Base-by-base conservation (phyloP, 139 green algal genomes). In the Asterochloris sp. region DNA sequence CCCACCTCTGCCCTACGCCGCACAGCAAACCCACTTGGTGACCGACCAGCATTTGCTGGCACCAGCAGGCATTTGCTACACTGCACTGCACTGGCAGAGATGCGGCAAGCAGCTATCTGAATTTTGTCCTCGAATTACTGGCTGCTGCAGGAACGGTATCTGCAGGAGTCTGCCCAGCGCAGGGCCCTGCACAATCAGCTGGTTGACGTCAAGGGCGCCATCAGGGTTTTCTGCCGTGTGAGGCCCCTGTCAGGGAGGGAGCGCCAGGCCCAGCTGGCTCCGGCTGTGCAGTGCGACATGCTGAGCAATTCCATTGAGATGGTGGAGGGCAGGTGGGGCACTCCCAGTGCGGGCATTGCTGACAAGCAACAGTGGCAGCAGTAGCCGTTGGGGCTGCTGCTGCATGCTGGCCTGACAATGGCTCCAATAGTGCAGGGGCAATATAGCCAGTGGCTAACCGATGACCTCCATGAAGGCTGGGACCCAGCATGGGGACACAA, bases 171-270 rank as follows among this genome's bases (percentile, higher is more conserved):
- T 15, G 79, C 71, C 26, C 62, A 87, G 76, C 61, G 84, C 27
- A 68, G 77, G 68, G 66, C 74, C 12, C 84, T 87, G 68, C 84
- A 87, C 79, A 87, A 87, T 69, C 78, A 80, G 67, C 62, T 87
- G 75, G 73, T 82, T 68, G 82, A 88, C 0, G 26, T 88, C 54
- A 82, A 83, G 69, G 85, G 85, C 19, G 84, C 84, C 82, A 88
- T 88, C 78, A 67, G 85, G 13, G 85, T 88, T 11, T 81, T 80
- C 27, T 60, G 24, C 21, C 82, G 78, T 23, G 74, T 85, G 54
- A 87, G 94, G 0, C 93, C 93, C 47, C 87, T 99, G 78, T 87
- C 95, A 29, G 28, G 79, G 9, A 94, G 95, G 64, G 94, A 98
- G 89, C 76, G 80, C 69, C 83, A 86, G 61, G 76, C 73, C n/a